Base-by-base conservation (phyloP, 352 stramenopile species). In the Pythium volutum region DNA sequence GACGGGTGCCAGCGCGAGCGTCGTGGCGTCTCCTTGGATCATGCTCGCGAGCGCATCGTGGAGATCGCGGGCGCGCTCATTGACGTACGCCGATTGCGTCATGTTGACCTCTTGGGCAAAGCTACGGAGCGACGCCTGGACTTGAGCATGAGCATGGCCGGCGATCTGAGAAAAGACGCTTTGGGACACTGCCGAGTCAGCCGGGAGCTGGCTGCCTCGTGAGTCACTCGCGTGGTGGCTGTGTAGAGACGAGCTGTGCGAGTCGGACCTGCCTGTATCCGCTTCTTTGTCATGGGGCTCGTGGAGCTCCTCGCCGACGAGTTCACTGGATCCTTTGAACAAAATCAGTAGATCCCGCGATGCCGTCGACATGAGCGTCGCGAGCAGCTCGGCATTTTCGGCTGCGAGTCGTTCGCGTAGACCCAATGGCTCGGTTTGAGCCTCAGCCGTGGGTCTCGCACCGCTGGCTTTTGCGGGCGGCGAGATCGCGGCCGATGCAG, bases 151-250 rank as follows among this genome's bases (percentile, higher is more conserved):
- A 1, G 63, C 67, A 11, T 74, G 63, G 15, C 64, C 67, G 18
- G 67, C 64, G 22, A 74, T 67, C 47, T 74, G 67, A 2, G 67
- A 71, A 23, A 74, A 74, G 10, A 74, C 67, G 48, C 62, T 71
- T 34, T 71, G 67, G 14, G 67, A 71, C 18, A 66, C 45, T 1
- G 22, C 60, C 57, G 62, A 50, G n/a, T 64, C 62, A 1, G 49
- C 20, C 4, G 16, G 53, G 6, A 55, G 27, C 51, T 69, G 62
- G 26, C 63, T 65, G 7, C 26, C 34, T 60, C 20, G 47, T 0
- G 18, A 25, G 20, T 70, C 50, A 29, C 47, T 59, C 3, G 12
- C n/a, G 46, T 62, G n/a, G n/a, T n/a, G n/a, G 33, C 56, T 62
- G 12, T 33, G 33, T 16, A 48, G 9, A 27, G 22, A n/a, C 6